Base-by-base conservation (phyloP, 2,329 filamentous ascomycete species). In the Hypoxylon sp. region DNA sequence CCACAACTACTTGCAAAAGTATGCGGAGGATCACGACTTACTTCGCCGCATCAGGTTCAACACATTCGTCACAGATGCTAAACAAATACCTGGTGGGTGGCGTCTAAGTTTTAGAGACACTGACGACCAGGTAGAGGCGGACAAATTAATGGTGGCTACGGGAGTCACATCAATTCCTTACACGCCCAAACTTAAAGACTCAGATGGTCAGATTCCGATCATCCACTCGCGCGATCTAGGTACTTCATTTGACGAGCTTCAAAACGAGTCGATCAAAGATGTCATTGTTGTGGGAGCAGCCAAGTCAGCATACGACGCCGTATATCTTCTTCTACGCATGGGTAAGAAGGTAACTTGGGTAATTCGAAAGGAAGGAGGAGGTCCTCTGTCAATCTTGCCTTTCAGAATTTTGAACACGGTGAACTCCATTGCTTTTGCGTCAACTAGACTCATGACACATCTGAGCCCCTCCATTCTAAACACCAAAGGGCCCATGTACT, bases 61-160 rank as follows among this genome's bases (percentile, higher is more conserved):
- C 28, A 74, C 73, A 2, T 69, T 64, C 19, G 71, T 77, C 46
- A 56, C 58, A 17, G 63, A 65, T 25, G 72, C 67, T 25, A 69
- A 70, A 13, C 65, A 69, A 52, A 21, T 34, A n/a, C 5, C 63
- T 10, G 36, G 50, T 5, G 67, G 72, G 1, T 73, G 72, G 72
- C 66, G 61, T 13, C 51, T 74, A 5, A 43, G 65, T 51, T 9
- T 74, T 6, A 51, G 48, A 51, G 67, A 58, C 5, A 68, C 65
- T 3, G 51, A 56, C 14, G 60, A 65, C 45, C 65, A 69, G 49
- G 57, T 71, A 21, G 68, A 69, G 38, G 10, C 19, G 1, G 23
- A n/a, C 10, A 80, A 79, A 51, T 72, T 80, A 5, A 66, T 80
- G 4, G 68, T 77, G 7, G 77, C 78, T 2, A 75, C 74, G 7